Conservation (phyloP, 768 basidiomycete genomes). For the Boletus fagicola region DNA sequence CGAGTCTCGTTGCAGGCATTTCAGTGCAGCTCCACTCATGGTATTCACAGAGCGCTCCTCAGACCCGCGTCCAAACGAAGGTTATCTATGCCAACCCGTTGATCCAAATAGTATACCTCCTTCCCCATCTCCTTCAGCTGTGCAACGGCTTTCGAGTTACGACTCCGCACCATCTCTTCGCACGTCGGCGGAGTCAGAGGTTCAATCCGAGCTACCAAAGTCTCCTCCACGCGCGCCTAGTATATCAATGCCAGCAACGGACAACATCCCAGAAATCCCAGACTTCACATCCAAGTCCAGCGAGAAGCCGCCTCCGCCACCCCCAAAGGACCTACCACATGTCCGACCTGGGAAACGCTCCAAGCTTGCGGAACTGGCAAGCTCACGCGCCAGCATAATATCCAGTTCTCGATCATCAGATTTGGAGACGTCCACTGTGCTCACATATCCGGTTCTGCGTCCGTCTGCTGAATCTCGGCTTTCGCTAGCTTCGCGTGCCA, state of each 20-base stretch:
- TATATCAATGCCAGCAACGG: constrained; percentile 44
- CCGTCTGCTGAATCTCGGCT: constrained; percentile 59
- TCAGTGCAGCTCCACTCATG: constrained; percentile 4
- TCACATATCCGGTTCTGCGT: constrained; percentile 69
- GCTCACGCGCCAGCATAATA: constrained; percentile 54
- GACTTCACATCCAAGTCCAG: constrained; percentile 51
- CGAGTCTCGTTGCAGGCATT: constrained; percentile 29
- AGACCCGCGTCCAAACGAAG: background rate
- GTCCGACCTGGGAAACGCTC: constrained; percentile 46
- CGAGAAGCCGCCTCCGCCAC: constrained; percentile 25
- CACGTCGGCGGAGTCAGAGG: constrained; percentile 40
- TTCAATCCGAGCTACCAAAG: constrained; percentile 34
- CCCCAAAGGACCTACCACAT: constrained; percentile 23
- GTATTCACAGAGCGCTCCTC: constrained; percentile 20
- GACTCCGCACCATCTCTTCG: constrained; percentile 56
- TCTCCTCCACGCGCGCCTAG: constrained; percentile 42
- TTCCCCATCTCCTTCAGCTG: constrained; percentile 66
- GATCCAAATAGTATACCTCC: constrained; percentile 62
- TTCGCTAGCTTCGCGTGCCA: constrained; percentile 29
- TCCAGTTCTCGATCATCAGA: constrained; percentile 55
- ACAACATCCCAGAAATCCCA: constrained; percentile 55
- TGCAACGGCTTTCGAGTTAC: constrained; percentile 56
- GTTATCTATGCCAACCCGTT: constrained; percentile 18
- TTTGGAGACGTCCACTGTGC: constrained; percentile 56
- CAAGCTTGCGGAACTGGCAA: constrained; percentile 67